Base-by-base conservation (phyloP, 1,139 yeast species). In the Wickerhamiella pararugosa region DNA sequence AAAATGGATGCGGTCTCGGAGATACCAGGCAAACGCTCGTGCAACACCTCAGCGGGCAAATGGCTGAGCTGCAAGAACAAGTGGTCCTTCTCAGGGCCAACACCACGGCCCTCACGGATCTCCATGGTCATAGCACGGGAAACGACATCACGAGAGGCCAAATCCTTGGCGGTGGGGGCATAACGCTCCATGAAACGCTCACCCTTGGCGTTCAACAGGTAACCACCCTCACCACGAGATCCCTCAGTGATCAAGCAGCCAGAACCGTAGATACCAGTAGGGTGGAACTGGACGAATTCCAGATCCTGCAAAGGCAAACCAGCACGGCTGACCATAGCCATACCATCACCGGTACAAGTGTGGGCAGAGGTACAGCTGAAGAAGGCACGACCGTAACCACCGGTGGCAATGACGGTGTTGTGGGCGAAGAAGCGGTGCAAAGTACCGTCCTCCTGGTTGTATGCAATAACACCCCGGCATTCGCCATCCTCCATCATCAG, bases 191-290 rank as follows among this genome's bases (percentile, higher is more conserved):
- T 90, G 66, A 90, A 90, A 67, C 98, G 80, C 71, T 90, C 98
- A 73, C 98, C 98, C 67, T 90, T 94, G 55, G 87, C 76, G 73
- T 90, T 90, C 52, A 90, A 73, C 61, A 90, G 71, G 75, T 76
- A 87, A 52, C 98, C 98, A 75, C 98, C 98, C 71, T 90, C 98
- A 74, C 98, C 98, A 72, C 98, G 82, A 53, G 96, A 94, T 68
- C 98, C 98, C 68, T 90, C 98, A 48, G 98, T 90, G 62, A 90
- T 90, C 69, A 90, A 71, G 71, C 97, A 90, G 51, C 98, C 98
- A 40, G 97, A 86, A 47, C 98, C 98, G 65, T 90, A 90, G 64
- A 90, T 90, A 74, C 98, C 98, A 34, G 97, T 86, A 49, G 98
- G 98, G 67, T 90, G 98, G 87, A 90, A 90, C 69, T 90, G 98